These are phyloP conservation scores for Brasilioporus rufonigricans DNA, from an alignment of 768 basidiomycete species.

Conservation along the genomic window DNA sequence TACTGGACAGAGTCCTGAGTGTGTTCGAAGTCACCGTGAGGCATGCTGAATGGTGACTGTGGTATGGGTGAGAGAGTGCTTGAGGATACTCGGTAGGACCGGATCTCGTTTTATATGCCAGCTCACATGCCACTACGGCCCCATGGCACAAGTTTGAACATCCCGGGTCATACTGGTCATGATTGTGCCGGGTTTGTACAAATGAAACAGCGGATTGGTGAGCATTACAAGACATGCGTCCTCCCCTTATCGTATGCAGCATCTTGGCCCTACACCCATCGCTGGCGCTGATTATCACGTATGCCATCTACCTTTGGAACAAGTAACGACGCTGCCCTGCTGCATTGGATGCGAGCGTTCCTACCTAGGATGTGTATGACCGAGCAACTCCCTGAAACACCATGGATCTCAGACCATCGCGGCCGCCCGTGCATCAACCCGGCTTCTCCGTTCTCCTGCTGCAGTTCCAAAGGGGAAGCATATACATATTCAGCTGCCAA, in stretches of 20 bases:
- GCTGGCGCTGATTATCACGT: not conserved
- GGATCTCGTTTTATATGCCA: slow-evolving; percentile 6
- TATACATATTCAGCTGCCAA: too few species aligned
- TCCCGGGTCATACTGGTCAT: not conserved
- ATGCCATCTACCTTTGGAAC: not conserved
- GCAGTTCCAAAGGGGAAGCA: too few species aligned
- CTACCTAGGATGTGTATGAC: slow-evolving; percentile 1
- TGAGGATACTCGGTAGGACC: not conserved
- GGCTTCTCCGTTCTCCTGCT: too few species aligned
- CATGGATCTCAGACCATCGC: too few species aligned
- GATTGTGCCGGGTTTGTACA: too few species aligned
- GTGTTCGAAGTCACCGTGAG: slow-evolving; percentile 3
- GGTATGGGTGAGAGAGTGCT: not conserved
- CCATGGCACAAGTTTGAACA: not conserved
- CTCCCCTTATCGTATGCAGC: not conserved
- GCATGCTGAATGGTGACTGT: slow-evolving; percentile 1
- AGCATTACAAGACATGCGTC: not conserved
- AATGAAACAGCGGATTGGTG: not conserved
- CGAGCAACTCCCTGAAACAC: too few species aligned
- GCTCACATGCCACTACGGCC: not conserved
- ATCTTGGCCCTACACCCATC: too few species aligned
- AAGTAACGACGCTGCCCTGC: not conserved
- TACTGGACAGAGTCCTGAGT: slow-evolving; percentile 1
- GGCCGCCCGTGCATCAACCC: too few species aligned
- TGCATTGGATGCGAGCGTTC: not conserved